These are phyloP conservation scores for Nicotiana paniculata DNA, from an alignment of 257 asterid species.

Conservation along the genomic window DNA sequence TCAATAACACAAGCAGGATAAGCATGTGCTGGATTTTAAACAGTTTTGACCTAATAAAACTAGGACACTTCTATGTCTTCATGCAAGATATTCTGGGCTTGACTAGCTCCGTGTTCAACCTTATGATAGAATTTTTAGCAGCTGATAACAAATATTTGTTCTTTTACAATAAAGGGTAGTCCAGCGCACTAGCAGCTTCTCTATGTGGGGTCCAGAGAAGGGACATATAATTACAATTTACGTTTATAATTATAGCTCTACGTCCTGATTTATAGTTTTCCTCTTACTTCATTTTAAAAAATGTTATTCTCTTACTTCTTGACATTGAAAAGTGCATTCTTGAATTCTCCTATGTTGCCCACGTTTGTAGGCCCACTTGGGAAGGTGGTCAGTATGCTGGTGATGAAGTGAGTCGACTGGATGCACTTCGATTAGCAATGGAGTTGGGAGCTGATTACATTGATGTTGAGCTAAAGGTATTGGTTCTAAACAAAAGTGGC, in stretches of 20 bases:
- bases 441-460: constrained; percentile 95
- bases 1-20: not conserved
- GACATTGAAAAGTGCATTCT: not conserved
- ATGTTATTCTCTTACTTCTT: not conserved
- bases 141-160: not conserved
- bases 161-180: not conserved
- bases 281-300: not conserved
- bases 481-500: not conserved
- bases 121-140: not conserved
- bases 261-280: not conserved
- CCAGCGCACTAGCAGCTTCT: no score
- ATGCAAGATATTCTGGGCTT: not conserved
- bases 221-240: no score
- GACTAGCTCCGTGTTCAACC: not conserved
- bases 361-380: constrained; percentile 71
- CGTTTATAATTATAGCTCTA: not conserved
- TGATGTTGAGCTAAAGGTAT: constrained; percentile 93
- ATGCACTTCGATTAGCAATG: constrained; percentile 75
- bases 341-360: constrained; percentile 10
- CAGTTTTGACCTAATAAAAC: not conserved
- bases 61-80: not conserved
- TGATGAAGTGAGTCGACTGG: constrained; percentile 61
- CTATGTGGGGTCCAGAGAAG: no score
- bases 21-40: not conserved
- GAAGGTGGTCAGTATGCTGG: constrained; percentile 96